A percentile compares a stretch with the other conserved stretches of the same genome.
phyloP scores from a whole-genome alignment of 352 stramenopile species.

The Phytophthora macrochlamydospora region DNA sequence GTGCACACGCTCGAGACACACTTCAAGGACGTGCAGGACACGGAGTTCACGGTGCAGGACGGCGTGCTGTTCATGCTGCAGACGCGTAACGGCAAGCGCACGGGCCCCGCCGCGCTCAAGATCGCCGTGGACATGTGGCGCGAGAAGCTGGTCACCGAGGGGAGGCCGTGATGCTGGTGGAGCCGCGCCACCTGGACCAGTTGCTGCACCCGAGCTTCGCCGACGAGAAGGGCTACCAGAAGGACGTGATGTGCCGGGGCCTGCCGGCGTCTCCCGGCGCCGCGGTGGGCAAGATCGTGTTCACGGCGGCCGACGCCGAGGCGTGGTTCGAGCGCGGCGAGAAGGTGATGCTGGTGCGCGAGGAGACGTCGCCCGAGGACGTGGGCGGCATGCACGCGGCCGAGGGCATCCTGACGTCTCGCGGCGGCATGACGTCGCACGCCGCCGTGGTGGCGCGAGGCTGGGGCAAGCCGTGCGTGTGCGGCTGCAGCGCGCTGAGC shows the following conservation, averaged over 20 bases:
- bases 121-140: constrained; percentile 33
- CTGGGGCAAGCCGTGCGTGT: constrained; percentile 29
- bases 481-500: constrained; percentile 20
- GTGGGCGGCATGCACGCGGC: constrained; percentile 27
- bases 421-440: constrained; percentile 26
- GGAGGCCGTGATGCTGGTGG: constrained; percentile 32
- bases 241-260: constrained; percentile 23
- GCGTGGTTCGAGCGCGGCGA: constrained; percentile 24
- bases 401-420: constrained; percentile 32
- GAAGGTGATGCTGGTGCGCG: constrained; percentile 23
- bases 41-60: constrained; percentile 29
- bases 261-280: constrained; percentile 22
- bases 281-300: constrained; percentile 30
- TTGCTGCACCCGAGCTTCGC: constrained; percentile 25
- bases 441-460: constrained; percentile 24
- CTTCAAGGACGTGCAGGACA: constrained; percentile 37
- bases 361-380: constrained; percentile 29
- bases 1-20: constrained; percentile 33
- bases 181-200: constrained; percentile 29
- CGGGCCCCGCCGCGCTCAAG: constrained; percentile 21
- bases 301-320: constrained; percentile 20
- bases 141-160: constrained; percentile 33
- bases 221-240: constrained; percentile 26
- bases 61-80: constrained; percentile 33
- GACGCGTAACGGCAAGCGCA: constrained; percentile 31